Base-by-base conservation (phyloP, 345 rosid species). In the Gossypioides kirkii region DNA sequence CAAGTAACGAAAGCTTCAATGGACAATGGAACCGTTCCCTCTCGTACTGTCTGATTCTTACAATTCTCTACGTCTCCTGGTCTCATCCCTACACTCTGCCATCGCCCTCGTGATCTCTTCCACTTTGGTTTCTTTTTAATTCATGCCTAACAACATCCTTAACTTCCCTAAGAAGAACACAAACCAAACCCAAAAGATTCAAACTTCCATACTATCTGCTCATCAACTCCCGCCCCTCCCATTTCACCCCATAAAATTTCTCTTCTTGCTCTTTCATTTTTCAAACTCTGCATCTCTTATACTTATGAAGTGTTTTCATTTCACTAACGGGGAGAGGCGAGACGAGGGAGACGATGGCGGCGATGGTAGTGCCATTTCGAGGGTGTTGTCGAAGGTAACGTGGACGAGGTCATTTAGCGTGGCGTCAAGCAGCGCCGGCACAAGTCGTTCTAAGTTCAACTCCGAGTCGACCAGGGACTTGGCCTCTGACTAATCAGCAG, bases 321-420 rank as follows among this genome's bases (percentile, higher is more conserved):
- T 95, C 86, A 84, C 86, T 17, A 90, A 82, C 75, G 92, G 97
- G 25, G 94, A 85, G 72, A 77, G 85, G 79, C 62, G 90, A 50
- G 89, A 71, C 16, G 77, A 73, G n/a, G 80, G 62, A 50, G 81
- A 53, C 8, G 87, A 71, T 13, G 61, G 61, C 26, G 32, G n/a
- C n/a, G n/a, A 23, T 10, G 80, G 46, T 64, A 70, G 60, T 47
- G 79, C 64, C 73, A 82, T 87, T 73, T 89, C 95, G 0, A 74
- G 89, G 70, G 72, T 78, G 38, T 89, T 94, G 16, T 74, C 77
- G n/a, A 87, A 83, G 75, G 84, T 89, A 68, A 90, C 97, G 0
- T 95, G 96, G 99, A 93, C 96, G 4, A 87, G 97, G 11, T 92
- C 98, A 45, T 72, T 92, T 49, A 94, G 98, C 80, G 87, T 94